phyloP scores from a whole-genome alignment of 345 rosid species.

The Mallotus nudiflorus region DNA sequence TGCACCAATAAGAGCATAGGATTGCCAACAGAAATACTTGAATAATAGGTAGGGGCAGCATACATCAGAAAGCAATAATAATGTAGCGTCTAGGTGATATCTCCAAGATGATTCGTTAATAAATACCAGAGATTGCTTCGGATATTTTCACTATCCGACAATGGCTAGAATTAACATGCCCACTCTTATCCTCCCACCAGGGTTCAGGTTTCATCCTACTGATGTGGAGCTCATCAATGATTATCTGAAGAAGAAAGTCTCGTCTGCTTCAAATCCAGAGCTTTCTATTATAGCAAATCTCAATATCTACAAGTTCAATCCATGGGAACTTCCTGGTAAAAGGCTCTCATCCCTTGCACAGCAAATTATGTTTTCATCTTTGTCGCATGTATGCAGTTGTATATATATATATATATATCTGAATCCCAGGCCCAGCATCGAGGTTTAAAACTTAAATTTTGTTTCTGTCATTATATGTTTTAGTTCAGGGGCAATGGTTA shows the following conservation, averaged over 20 bases:
- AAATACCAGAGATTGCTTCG: background rate
- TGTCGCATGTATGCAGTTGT: no score
- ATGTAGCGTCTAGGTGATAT: background rate
- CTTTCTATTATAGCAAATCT: slow-evolving; percentile 40
- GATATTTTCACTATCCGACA: background rate
- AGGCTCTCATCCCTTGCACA: no score
- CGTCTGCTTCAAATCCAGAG: slow-evolving; percentile 26
- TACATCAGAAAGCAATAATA: slow-evolving; percentile 10
- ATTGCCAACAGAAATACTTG: background rate
- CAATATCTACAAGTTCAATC: slow-evolving; percentile 45
- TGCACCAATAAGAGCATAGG: background rate
- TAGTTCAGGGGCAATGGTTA: no score
- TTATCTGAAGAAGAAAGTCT: slow-evolving; percentile 35
- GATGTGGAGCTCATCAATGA: slow-evolving; percentile 46
- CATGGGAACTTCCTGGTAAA: slow-evolving; percentile 52
- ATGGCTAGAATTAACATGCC: slow-evolving; percentile 17
- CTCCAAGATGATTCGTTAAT: slow-evolving; percentile 1
- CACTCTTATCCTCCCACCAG: slow-evolving; percentile 30
- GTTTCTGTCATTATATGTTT: no score
- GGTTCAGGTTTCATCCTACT: slow-evolving; percentile 52
- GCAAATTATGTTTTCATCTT: no score
- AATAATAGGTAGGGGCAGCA: no score
- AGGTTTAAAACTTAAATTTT: no score
- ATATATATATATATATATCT: no score
- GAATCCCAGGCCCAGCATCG: no score